Evolutionary conservation across 306 rosid genomes (phyloP), one percentile per base, ranked within the genome.

Genomic region (Cicer arietinum): DNA sequence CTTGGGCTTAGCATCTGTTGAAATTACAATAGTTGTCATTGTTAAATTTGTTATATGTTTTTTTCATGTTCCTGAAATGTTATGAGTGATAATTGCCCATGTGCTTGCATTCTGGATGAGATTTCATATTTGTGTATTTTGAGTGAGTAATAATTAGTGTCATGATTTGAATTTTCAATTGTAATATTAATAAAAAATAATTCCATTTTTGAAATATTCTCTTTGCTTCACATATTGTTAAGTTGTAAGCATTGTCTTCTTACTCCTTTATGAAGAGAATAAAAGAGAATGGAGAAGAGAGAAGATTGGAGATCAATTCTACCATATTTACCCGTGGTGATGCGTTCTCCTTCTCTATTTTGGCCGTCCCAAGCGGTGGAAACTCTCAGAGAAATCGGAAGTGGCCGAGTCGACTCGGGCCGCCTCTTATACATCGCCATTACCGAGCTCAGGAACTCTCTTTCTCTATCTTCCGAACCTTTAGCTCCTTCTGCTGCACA

Each of bases 321-420:
- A n/a, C 86, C 88, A 6, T 87, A 79, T 77, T 79, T 94, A 35
- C 98, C 98, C 1, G 51, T 88, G 56, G 60, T 75, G 1, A 41
- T 82, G 61, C 87, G 91, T 20, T 82, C 90, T 6, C 71, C 90
- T 13, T 53, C 84, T 62, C 84, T 87, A 1, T 88, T 85, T 81
- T 94, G 98, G 98, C 94, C 98, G 0, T 80, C 97, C 0, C 89
- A 87, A 67, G 88, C 71, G 50, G 85, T 87, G 30, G 89, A 90
- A 69, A 18, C 85, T 7, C 92, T 94, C 68, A 85, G 74, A 46
- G 82, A 78, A 8, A 75, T 94, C 56, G 81, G 79, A 6, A 71
- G 12, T 40, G 96, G 94, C 7, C 77, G 76, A 13, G 81, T 94
- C 4, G 48, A 77, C 83, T 79, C 94, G 0, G 96, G 92, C 10